These are phyloP conservation scores for Tolypocladium sp. DNA, from an alignment of 2,329 filamentous ascomycete genomes.

Conservation along the genomic window DNA sequence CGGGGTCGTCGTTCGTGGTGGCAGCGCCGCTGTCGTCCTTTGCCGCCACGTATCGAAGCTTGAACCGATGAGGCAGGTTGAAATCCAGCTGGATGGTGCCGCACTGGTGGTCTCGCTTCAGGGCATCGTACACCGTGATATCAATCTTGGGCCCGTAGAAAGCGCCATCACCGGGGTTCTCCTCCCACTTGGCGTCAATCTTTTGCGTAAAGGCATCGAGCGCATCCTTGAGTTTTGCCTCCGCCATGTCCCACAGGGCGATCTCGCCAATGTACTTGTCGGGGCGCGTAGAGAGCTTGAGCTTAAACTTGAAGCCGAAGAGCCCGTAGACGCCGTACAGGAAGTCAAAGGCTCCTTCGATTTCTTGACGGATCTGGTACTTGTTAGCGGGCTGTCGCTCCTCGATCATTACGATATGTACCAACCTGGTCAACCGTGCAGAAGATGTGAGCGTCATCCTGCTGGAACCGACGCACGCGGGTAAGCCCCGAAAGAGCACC, in stretches of 20 bases:
- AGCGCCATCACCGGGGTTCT: constrained; percentile 91
- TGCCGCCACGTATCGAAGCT: constrained; percentile 40
- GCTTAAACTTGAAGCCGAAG: constrained; percentile 62
- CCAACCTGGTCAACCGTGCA: constrained; percentile 42
- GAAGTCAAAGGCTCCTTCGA: constrained; percentile 81
- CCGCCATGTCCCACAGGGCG: constrained; percentile 82
- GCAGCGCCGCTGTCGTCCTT: constrained; percentile 32
- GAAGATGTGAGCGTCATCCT: constrained; percentile 96
- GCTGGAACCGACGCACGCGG: constrained; percentile 85
- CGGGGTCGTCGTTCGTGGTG: constrained; percentile 33
- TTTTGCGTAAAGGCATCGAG: constrained; percentile 64
- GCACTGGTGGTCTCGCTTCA: constrained; percentile 54
- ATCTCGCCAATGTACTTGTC: constrained; percentile 85
- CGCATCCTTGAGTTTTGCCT: constrained; percentile 69
- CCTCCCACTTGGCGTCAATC: constrained; percentile 64
- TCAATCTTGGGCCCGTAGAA: constrained; percentile 99
- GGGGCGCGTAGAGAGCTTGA: constrained; percentile 84
- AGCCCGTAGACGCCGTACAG: constrained; percentile 64
- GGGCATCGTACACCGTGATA: constrained; percentile 83
- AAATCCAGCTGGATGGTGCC: constrained; percentile 93
- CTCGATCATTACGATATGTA: not conserved
- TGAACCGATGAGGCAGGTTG: constrained; percentile 48
- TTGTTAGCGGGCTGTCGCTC: not conserved
- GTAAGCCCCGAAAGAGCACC: constrained; percentile 87
- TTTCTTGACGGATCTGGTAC: constrained; percentile 33